These are phyloP conservation scores for Kalaharituber pfeilii DNA, from an alignment of 2,329 filamentous ascomycete genomes.

Conservation along the genomic window DNA sequence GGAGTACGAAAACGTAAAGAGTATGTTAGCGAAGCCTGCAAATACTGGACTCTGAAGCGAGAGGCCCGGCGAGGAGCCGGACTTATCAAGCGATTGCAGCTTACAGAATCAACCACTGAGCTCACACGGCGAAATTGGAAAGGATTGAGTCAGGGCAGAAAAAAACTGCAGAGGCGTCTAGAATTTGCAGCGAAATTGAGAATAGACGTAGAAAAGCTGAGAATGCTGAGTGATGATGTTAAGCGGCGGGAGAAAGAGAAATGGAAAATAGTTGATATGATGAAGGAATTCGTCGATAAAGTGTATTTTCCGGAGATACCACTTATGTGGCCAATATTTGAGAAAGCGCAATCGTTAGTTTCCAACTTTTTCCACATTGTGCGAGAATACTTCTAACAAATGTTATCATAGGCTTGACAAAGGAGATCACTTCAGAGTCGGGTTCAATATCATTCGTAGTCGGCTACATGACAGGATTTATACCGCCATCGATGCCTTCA, in stretches of 20 bases:
- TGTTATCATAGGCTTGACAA: conserved; percentile 39
- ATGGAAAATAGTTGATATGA: conserved; percentile 55
- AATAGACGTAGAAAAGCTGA: conserved; percentile 58
- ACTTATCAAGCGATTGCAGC: conserved; percentile 78
- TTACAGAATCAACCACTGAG: conserved; percentile 47
- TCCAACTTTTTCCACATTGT: conserved; percentile 11
- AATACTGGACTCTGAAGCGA: conserved; percentile 94
- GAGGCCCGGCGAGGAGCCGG: conserved; percentile 84
- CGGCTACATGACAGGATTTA: conserved; percentile 41
- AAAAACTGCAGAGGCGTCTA: conserved; percentile 62
- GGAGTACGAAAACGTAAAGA: conserved; percentile 75
- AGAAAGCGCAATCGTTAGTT: conserved; percentile 65
- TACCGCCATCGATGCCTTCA: conserved; percentile 40
- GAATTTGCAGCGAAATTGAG: conserved; percentile 67
- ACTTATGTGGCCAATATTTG: conserved; percentile 58
- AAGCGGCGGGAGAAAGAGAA: conserved; percentile 63
- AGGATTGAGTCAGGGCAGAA: conserved; percentile 63
- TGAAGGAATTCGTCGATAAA: conserved; percentile 65
- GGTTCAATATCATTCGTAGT: conserved; percentile 34
- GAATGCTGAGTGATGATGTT: conserved; percentile 46
- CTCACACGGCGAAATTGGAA: conserved; percentile 87
- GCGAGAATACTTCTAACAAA: conserved; percentile 26
- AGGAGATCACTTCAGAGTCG: conserved; percentile 41
- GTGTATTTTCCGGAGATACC: conserved; percentile 81
- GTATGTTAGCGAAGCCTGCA: conserved; percentile 80